Conservation (phyloP, 106 monocot species). For the Acorus gramineus region DNA sequence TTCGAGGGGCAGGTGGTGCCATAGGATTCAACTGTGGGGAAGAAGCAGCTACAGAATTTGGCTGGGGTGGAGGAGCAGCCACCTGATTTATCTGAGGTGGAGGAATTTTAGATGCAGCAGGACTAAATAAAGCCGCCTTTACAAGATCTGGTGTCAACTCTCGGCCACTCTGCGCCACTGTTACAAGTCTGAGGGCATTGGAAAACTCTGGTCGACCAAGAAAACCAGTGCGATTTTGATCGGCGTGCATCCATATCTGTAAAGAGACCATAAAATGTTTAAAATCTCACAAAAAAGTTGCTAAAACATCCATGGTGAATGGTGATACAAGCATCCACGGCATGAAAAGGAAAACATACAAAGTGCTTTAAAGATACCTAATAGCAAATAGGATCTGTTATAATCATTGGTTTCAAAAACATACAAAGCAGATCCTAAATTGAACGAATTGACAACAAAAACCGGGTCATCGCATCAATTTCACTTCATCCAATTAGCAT, state of each 20-base stretch:
- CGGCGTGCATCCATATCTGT: slow-evolving; percentile 88
- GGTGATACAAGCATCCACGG: too few species aligned
- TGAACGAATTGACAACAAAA: too few species aligned
- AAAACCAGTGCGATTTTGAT: slow-evolving; percentile 57
- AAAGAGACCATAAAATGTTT: slow-evolving; percentile 6
- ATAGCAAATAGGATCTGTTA: too few species aligned
- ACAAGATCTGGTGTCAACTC: slow-evolving; percentile 76
- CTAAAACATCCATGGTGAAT: too few species aligned
- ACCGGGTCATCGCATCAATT: too few species aligned
- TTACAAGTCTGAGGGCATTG: slow-evolving; percentile 77
- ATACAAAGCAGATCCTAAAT: too few species aligned
- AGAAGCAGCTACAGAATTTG: slow-evolving; percentile 14
- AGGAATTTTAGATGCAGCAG: slow-evolving; percentile 87
- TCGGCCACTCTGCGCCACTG: slow-evolving; percentile 81
- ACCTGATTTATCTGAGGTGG: slow-evolving; percentile 55
- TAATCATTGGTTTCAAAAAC: too few species aligned
- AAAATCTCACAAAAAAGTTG: too few species aligned
- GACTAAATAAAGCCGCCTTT: slow-evolving; percentile 76
- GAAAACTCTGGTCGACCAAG: slow-evolving; percentile 86
- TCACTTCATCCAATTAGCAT: too few species aligned
- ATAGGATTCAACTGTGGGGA: background rate
- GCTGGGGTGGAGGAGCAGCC: slow-evolving; percentile 14
- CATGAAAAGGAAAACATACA: too few species aligned
- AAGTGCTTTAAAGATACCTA: too few species aligned
- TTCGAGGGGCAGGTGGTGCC: too few species aligned